phyloP scores from a whole-genome alignment of 1,139 yeast species.

The Geotrichum klebahnii region DNA sequence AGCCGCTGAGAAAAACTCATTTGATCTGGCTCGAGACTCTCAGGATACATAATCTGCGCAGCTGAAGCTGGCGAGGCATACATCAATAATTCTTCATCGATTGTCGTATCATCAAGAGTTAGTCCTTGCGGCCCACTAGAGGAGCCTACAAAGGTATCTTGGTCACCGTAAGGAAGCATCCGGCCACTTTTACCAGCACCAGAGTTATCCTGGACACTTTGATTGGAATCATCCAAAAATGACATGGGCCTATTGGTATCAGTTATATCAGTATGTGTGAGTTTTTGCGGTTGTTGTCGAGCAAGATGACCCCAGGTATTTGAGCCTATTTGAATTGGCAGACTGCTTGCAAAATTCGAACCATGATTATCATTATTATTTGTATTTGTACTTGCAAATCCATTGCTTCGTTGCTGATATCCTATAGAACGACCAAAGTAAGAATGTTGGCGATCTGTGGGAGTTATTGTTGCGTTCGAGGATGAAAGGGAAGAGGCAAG shows the following conservation, averaged over 20 bases:
- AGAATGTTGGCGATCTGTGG: slow-evolving; percentile 1
- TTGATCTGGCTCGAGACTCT: slow-evolving; percentile 18
- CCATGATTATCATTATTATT: background rate
- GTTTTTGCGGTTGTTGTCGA: background rate
- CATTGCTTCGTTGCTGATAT: background rate
- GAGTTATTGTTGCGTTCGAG: background rate
- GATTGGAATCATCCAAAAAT: background rate
- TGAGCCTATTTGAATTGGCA: slow-evolving; percentile 20
- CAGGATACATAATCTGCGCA: slow-evolving; percentile 12
- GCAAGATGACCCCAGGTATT: slow-evolving; percentile 17
- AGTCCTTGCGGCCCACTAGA: background rate
- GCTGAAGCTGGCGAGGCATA: slow-evolving; percentile 20
- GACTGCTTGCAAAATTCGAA: slow-evolving; percentile 19
- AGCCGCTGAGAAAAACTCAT: slow-evolving; percentile 24
- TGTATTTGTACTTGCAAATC: background rate
- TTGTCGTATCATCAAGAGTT: slow-evolving; percentile 2
- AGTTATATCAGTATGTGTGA: background rate
- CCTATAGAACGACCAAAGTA: background rate
- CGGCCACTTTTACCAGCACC: too few relatives aligned
- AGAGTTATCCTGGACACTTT: background rate
- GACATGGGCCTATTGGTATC: background rate
- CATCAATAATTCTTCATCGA: slow-evolving; percentile 18
- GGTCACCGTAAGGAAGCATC: background rate
- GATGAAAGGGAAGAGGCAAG: slow-evolving; percentile 13
- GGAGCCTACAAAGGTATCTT: background rate